phyloP scores from a whole-genome alignment of 371 early-diverging fungal genomes.

The Mucor irregularis region DNA sequence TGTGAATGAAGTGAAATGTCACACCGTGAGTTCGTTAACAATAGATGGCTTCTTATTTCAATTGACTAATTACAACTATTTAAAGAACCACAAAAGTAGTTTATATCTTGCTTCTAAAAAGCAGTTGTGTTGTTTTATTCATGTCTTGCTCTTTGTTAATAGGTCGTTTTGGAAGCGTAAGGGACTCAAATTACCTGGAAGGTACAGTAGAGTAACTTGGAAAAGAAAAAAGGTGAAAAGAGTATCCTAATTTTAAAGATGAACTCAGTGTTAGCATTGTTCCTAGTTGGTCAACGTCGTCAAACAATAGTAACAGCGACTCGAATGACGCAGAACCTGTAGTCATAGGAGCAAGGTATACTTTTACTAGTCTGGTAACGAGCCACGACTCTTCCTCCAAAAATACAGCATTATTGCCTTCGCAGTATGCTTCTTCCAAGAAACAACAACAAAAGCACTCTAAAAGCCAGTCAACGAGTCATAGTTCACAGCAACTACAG shows the following conservation, averaged over 20 bases:
- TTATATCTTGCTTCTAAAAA: too few species aligned
- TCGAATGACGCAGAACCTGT: not conserved
- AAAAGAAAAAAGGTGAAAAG: conserved; percentile 4
- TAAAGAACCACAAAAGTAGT: too few species aligned
- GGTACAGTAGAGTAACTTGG: conserved; percentile 24
- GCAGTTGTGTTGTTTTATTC: too few species aligned
- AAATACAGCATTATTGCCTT: conserved; percentile 13
- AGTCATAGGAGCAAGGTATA: conserved; percentile 48
- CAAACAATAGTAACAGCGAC: not conserved
- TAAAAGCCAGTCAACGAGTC: too few species aligned
- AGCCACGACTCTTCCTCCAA: not conserved
- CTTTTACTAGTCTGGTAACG: conserved; percentile 42
- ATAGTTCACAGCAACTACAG: conserved; percentile 3
- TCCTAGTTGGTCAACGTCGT: conserved; percentile 16
- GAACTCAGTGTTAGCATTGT: conserved; percentile 35
- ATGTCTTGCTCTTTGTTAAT: not conserved
- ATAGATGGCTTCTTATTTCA: too few species aligned
- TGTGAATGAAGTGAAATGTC: too few species aligned
- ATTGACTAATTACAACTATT: too few species aligned
- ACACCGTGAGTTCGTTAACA: too few species aligned
- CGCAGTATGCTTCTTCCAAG: conserved; percentile 11
- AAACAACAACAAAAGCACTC: not conserved
- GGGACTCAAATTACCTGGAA: conserved; percentile 47
- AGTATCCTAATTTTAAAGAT: not conserved
- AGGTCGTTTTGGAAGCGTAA: conserved; percentile 53